Evolutionary conservation across 2,329 filamentous ascomycete species (phyloP), one percentile per base, ranked within the genome.

Genomic region (Elsinoe arachidis): DNA sequence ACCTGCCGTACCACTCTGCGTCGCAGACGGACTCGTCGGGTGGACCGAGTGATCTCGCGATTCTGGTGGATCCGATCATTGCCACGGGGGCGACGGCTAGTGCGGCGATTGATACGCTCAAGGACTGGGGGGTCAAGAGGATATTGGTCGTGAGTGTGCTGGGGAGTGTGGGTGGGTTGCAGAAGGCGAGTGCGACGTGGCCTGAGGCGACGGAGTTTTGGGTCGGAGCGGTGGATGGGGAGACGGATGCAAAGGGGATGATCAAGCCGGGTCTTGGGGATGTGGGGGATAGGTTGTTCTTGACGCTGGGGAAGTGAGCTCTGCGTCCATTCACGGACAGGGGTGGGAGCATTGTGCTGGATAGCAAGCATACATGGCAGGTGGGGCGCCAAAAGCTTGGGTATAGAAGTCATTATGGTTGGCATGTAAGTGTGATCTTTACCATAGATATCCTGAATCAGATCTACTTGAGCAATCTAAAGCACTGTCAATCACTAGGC

Each of bases 1-100:
- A 96, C 73, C 84, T 96, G 17, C 90, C 90, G 35, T 86, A 88
- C 73, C 86, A 89, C 73, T 76, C 72, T 34, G 68, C 73, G 2
- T 71, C 76, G 1, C 61, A 68, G 4, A 58, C 63, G n/a, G 67
- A 67, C 19, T 52, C 60, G 1, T 44, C 66, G 37, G 57, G 51
- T 21, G 69, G 69, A 3, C 70, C 72, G 12, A 72, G 81, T 1
- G 78, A 81, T 19, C 78, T 96, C 11, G 90, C 90, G 59, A 87
- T 96, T 68, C 77, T 96, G 56, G 81, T 96, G 49, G 92, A 97
- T 69, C 93, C 92, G 2, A 83, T 97, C 64, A 95, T 97, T 68
- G 93, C 92, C 1, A 97, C 93, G 0, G 92, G 92, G 37, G 90
- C 89, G 1, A 97, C 92, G 2, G 88, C 88, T 59, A 86, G 84